Conservation (phyloP, 2,329 filamentous ascomycete genomes). For the Arthrobotrys sinensis region DNA sequence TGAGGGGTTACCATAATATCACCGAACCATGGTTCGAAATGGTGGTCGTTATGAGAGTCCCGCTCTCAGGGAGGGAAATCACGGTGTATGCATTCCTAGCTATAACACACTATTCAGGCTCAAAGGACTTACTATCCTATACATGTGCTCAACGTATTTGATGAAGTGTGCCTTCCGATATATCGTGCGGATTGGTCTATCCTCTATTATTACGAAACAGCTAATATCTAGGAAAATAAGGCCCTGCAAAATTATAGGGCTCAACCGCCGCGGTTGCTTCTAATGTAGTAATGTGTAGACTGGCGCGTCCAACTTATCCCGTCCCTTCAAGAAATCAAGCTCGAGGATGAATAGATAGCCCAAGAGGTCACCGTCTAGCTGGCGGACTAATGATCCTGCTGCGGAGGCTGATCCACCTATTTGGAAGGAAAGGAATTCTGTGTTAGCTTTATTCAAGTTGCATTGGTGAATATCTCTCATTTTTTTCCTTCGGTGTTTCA, state of each 20-base stretch:
- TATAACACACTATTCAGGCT: too few species aligned
- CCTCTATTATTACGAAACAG: neutral
- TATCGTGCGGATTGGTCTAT: slow-evolving; percentile 8
- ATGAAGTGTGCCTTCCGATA: neutral
- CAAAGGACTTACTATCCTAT: too few species aligned
- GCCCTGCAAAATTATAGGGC: neutral
- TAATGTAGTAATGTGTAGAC: slow-evolving; percentile 81
- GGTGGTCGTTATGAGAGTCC: neutral
- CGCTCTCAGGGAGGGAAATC: neutral
- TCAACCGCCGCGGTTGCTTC: neutral
- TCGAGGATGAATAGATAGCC: slow-evolving; percentile 97
- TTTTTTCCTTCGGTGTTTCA: neutral
- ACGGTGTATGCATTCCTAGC: too few species aligned
- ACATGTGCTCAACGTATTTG: neutral
- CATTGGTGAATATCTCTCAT: neutral
- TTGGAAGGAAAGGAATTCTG: slow-evolving; percentile 1
- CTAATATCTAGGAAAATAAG: neutral
- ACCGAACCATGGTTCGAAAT: too few species aligned
- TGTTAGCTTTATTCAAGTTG: slow-evolving; percentile 23
- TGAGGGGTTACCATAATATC: too few species aligned
- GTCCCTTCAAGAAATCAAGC: slow-evolving; percentile 91
- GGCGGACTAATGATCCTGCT: slow-evolving; percentile 65
- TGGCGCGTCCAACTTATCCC: slow-evolving; percentile 87
- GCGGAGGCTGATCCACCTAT: slow-evolving; percentile 56
- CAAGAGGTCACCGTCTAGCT: slow-evolving; percentile 86